Conservation (phyloP, 176 grass and related monocot species). For the Hyparrhenia diplandra region DNA sequence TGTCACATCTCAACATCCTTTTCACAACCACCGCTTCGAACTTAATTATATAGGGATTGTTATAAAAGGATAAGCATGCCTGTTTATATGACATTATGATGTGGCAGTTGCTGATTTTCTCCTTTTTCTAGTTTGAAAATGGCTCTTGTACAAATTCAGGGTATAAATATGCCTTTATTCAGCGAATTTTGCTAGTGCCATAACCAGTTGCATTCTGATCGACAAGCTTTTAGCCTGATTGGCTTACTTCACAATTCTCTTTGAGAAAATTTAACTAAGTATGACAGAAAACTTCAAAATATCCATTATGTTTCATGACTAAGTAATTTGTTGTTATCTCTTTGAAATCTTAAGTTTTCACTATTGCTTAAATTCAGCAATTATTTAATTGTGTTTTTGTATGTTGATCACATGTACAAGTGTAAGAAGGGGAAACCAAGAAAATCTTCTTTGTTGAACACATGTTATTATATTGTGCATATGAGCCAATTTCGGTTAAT, state of each 20-base stretch:
- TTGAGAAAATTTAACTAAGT: slow-evolving; percentile 17
- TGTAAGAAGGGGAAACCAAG: background rate
- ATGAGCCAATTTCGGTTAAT: background rate
- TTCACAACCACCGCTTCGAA: background rate
- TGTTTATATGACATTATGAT: slow-evolving; percentile 10
- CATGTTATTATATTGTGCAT: slow-evolving; percentile 3
- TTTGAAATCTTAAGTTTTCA: slow-evolving; percentile 3
- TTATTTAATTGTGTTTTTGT: background rate
- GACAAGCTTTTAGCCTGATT: background rate
- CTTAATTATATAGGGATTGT: background rate
- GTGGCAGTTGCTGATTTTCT: slow-evolving; percentile 8
- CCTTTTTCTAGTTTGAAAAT: slow-evolving; percentile 12
- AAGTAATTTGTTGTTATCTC: background rate
- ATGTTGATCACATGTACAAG: background rate
- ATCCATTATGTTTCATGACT: background rate
- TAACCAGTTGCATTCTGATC: background rate
- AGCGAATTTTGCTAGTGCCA: background rate
- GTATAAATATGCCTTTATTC: background rate
- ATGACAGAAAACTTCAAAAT: background rate
- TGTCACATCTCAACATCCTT: slow-evolving; percentile 16
- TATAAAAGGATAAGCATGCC: background rate
- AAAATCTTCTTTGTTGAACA: slow-evolving; percentile 13
- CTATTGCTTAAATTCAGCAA: background rate
- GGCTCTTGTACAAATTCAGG: background rate
- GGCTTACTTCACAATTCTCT: no score